A percentile compares a stretch with the other conserved stretches of the same genome.
Evolutionary conservation across 2,329 filamentous ascomycete genomes (phyloP).

Genomic region (Tolypocladium paradoxum): DNA sequence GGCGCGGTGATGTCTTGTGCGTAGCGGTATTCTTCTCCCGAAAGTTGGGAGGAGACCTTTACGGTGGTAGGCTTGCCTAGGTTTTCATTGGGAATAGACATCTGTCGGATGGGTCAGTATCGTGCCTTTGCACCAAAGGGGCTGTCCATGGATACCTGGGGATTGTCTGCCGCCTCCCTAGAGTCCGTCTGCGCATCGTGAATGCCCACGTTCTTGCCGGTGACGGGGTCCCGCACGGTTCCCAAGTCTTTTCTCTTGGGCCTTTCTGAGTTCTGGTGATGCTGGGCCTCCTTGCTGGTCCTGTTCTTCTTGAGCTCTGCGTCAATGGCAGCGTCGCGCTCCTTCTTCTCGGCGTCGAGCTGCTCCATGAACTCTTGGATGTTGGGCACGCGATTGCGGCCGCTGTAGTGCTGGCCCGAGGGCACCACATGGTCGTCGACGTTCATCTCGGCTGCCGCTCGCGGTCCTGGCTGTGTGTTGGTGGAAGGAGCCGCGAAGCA

Average conservation of each 20-base stretch:
- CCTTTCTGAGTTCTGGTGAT: constrained; percentile 29
- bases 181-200: constrained; percentile 65
- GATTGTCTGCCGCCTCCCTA: constrained; percentile 60
- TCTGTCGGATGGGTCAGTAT: constrained; percentile 24
- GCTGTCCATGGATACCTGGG: constrained; percentile 38
- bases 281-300: constrained; percentile 23
- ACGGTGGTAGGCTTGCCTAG: constrained; percentile 64
- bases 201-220: constrained; percentile 75
- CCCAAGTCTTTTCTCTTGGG: constrained; percentile 44
- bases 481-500: not conserved
- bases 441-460: constrained; percentile 20
- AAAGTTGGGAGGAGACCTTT: constrained; percentile 60
- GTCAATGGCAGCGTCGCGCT: constrained; percentile 64
- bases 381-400: constrained; percentile 73
- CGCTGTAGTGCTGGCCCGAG: constrained; percentile 65
- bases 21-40: constrained; percentile 67
- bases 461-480: not conserved
- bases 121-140: fast-evolving
- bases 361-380: constrained; percentile 73
- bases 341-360: constrained; percentile 68
- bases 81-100: constrained; percentile 86
- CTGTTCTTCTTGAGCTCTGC: constrained; percentile 32
- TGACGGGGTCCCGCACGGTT: constrained; percentile 75
- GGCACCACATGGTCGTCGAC: constrained; percentile 30
- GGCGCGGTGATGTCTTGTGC: constrained; percentile 86